Conservation (phyloP, 2,329 filamentous ascomycete genomes). For the Myriosclerotinia curreyana region DNA sequence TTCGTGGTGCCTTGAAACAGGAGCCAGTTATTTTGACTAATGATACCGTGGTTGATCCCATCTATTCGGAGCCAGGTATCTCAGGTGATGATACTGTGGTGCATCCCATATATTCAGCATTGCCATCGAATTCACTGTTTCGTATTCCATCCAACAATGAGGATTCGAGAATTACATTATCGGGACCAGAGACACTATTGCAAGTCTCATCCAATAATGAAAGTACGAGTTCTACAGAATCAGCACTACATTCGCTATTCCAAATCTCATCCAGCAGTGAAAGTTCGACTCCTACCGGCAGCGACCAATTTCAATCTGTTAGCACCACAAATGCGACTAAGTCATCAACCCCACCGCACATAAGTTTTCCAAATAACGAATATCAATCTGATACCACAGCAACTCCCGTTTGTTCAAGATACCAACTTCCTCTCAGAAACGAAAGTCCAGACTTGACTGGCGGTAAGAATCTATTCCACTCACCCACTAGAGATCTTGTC, state of each 20-base stretch:
- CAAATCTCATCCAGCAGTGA: background rate
- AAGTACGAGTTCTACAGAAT: background rate
- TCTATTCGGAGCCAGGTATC: background rate
- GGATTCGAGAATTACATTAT: no score
- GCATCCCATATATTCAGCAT: background rate
- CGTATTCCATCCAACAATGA: no score
- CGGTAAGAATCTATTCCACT: background rate
- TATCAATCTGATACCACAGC: background rate
- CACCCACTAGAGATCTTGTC: background rate
- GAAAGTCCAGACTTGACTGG: background rate
- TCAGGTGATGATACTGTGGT: background rate
- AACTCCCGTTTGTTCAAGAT: background rate
- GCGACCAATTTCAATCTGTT: background rate
- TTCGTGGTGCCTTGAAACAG: background rate
- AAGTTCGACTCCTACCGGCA: background rate
- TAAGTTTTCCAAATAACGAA: background rate
- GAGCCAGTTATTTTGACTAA: background rate
- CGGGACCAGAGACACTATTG: no score
- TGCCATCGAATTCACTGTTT: no score
- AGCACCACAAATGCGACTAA: background rate
- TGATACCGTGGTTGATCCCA: background rate
- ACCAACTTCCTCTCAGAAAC: background rate
- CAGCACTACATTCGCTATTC: background rate
- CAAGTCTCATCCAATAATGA: no score
- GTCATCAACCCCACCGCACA: background rate